Evolutionary conservation across 768 basidiomycete species (phyloP).

Genomic region (Cantharellus cinnabarinus): DNA sequence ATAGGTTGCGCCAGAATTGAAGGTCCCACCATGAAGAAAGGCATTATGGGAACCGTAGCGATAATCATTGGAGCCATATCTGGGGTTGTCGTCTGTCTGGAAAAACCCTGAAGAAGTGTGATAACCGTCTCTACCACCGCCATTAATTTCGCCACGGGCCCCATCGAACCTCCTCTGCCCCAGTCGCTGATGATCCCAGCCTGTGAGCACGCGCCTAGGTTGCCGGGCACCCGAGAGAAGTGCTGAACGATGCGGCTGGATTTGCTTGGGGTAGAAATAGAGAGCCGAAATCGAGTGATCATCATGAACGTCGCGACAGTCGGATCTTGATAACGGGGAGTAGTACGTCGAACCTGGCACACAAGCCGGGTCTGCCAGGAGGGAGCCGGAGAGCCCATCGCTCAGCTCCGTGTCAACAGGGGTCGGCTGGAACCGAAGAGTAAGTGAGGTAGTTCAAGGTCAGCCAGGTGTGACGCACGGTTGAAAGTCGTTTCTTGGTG

Average conservation of each 20-base stretch:
- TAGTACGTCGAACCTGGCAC: slow-evolving; percentile 84
- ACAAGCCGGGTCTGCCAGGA: slow-evolving; percentile 69
- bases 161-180: slow-evolving; percentile 13
- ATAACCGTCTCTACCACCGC: slow-evolving; percentile 12
- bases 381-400: slow-evolving; percentile 59
- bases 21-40: too few relatives aligned
- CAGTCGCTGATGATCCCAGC: slow-evolving; percentile 50
- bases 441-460: not conserved
- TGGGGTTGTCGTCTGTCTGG: slow-evolving; percentile 1
- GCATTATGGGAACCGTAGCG: too few relatives aligned
- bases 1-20: too few relatives aligned
- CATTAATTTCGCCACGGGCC: slow-evolving; percentile 12
- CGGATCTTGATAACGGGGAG: slow-evolving; percentile 39
- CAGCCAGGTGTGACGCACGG: slow-evolving; percentile 19
- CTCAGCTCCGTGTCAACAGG: slow-evolving; percentile 47
- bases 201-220: slow-evolving; percentile 36
- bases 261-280: slow-evolving; percentile 79
- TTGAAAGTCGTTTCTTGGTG: slow-evolving; percentile 68
- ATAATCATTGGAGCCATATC: not conserved
- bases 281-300: slow-evolving; percentile 73
- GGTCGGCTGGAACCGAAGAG: slow-evolving; percentile 34
- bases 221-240: slow-evolving; percentile 54
- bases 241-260: slow-evolving; percentile 65
- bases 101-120: slow-evolving; percentile 1
- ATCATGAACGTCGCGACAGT: slow-evolving; percentile 60